These are phyloP conservation scores for Mucor ambiguus DNA, from an alignment of 371 early-diverging fungal species.

Conservation along the genomic window DNA sequence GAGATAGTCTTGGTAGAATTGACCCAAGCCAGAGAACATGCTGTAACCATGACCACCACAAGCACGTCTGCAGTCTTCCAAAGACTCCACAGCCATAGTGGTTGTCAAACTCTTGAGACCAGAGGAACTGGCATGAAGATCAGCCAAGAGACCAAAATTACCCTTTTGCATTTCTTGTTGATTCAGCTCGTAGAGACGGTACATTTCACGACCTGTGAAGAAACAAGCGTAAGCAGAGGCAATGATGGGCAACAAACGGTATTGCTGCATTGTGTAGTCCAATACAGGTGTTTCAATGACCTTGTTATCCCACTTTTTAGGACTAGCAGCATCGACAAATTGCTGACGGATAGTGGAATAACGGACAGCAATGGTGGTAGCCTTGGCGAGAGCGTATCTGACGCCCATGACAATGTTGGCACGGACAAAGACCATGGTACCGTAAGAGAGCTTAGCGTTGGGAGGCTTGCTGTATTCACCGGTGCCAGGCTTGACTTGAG, in stretches of 20 bases:
- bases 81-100: constrained; percentile 68
- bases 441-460: constrained; percentile 75
- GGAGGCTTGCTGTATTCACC: constrained; percentile 72
- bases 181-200: constrained; percentile 58
- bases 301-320: constrained; percentile 35
- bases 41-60: constrained; percentile 90
- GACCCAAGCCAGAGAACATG: constrained; percentile 73
- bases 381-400: constrained; percentile 58
- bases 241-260: constrained; percentile 72
- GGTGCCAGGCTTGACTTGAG: constrained; percentile 64
- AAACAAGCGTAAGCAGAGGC: constrained; percentile 75
- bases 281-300: constrained; percentile 69
- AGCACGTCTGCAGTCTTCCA: constrained; percentile 75
- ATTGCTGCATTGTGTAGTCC: constrained; percentile 77
- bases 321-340: constrained; percentile 52
- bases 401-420: constrained; percentile 64
- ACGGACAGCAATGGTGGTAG: constrained; percentile 49
- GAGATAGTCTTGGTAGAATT: constrained; percentile 64
- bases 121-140: constrained; percentile 84
- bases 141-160: constrained; percentile 63
- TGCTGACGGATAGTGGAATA: constrained; percentile 56
- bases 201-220: constrained; percentile 68
- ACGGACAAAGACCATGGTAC: constrained; percentile 77
- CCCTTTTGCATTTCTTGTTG: constrained; percentile 59
- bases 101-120: constrained; percentile 85